Evolutionary conservation across 2,329 filamentous ascomycete genomes (phyloP).

Genomic region (Neofusicoccum parvum): DNA sequence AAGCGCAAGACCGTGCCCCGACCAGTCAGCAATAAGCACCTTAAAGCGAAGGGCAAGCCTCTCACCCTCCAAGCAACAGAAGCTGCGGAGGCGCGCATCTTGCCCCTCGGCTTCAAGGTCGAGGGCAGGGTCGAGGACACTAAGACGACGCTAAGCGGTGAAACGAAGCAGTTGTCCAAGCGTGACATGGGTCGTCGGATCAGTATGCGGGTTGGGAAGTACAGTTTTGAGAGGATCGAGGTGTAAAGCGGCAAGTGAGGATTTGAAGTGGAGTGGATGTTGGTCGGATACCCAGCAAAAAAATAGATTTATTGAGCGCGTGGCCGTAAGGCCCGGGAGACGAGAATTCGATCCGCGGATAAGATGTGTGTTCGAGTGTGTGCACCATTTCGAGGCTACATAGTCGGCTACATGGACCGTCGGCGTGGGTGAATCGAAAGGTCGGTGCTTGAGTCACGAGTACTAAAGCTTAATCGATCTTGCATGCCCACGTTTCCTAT

Average conservation of each 20-base stretch:
- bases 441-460: not conserved
- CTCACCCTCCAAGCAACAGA: slow-evolving; percentile 35
- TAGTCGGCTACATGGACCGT: too few species aligned
- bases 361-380: too few species aligned
- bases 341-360: too few species aligned
- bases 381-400: too few species aligned
- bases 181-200: slow-evolving; percentile 77
- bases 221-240: slow-evolving; percentile 76
- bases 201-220: slow-evolving; percentile 77
- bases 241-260: slow-evolving; percentile 24
- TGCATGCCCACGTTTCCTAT: not conserved
- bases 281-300: slow-evolving; percentile 1
- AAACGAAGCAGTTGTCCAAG: slow-evolving; percentile 67
- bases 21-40: not conserved
- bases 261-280: not conserved
- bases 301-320: not conserved
- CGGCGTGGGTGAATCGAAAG: too few species aligned
- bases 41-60: slow-evolving; percentile 50
- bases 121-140: slow-evolving; percentile 48
- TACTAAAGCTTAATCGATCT: not conserved
- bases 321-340: too few species aligned
- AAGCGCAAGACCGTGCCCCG: slow-evolving; percentile 35
- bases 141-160: slow-evolving; percentile 68
- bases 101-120: slow-evolving; percentile 74
- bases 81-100: slow-evolving; percentile 44